Conservation (phyloP, 2,329 filamentous ascomycete species). For the Sphaerulina populicola region DNA sequence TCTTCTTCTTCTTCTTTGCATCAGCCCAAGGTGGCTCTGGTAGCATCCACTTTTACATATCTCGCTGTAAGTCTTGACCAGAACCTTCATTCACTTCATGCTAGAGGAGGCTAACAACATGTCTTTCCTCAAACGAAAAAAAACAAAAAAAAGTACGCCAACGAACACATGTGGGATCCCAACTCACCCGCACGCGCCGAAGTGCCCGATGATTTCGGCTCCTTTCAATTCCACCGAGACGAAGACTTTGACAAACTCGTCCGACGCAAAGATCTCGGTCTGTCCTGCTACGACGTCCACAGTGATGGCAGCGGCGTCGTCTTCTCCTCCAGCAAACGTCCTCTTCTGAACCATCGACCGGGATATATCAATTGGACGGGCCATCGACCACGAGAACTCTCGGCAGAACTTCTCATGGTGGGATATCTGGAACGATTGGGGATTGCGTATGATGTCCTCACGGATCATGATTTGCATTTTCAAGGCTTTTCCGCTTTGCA, state of each 20-base stretch:
- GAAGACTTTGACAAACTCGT: not conserved
- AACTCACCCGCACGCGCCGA: not conserved
- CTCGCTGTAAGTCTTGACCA: not conserved
- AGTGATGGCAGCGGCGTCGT: not conserved
- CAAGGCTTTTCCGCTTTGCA: not conserved
- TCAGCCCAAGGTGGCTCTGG: not conserved
- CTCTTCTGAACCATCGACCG: not conserved
- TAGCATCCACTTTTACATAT: constrained; percentile 1
- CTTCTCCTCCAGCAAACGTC: not conserved
- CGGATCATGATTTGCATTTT: not conserved
- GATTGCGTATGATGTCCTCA: not conserved
- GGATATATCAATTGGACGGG: constrained; percentile 3
- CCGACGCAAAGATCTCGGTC: not conserved
- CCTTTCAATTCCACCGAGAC: constrained; percentile 1
- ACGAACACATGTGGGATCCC: constrained; percentile 2
- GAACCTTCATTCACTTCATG: not conserved
- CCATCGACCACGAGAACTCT: not conserved
- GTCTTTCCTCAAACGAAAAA: too few relatives aligned
- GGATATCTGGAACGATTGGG: not conserved
- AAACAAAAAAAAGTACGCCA: not conserved
- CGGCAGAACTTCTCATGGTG: not conserved
- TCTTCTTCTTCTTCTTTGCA: too few relatives aligned
- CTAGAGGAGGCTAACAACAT: too few relatives aligned
- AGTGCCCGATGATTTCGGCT: not conserved
- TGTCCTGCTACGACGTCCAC: not conserved